Evolutionary conservation across 1,284 basidiomycete genomes (phyloP), one percentile per base, ranked within the genome.

Genomic region (Austroboletus sp.): DNA sequence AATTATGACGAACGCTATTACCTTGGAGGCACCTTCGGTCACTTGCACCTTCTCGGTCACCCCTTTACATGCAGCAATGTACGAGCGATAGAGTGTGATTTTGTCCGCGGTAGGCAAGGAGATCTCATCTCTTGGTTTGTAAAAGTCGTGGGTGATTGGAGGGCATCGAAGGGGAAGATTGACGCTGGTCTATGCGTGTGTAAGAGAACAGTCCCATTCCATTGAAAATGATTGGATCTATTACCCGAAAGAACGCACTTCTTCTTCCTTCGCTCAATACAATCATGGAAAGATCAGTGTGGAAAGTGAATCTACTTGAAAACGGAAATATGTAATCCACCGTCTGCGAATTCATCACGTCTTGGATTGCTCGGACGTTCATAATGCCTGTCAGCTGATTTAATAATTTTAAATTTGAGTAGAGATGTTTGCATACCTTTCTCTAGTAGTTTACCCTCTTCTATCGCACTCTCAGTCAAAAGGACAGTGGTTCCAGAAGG

Each of bases 241-340:
- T 44, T 51, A 80, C 81, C 73, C 79, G 72, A 61, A 85, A 80
- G 58, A 87, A 79, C 3, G 79, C 68, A 53, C 80, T 82, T 61
- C 75, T 77, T 54, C 74, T 75, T 27, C 89, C 86, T 51, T 82
- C 74, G 40, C 76, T 76, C 6, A 88, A 61, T 0, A 89, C 66
- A 21, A 92, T 54, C 47, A 85, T 77, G 32, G 66, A 71, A 16
- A 89, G 68, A 55, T 91, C 87, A 1, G 86, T 89, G 23, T 82
- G 74, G 57, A 93, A 89, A 10, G 78, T 70, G 58, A 86, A 90
- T 46, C 62, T 70, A 56, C 80, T 85, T 26, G 58, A 64, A 65
- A 79, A 93, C 0, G 90, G 89, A 63, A 92, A 93, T 26, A 74
- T 66, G 61, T 92, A 93, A 10, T 80, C 71, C n/a, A 92, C 66